Percentiles rank a stretch among this genome's conserved stretches.
These are phyloP conservation scores for Capsicum pubescens DNA, from an alignment of 257 asterid species.

Conservation along the genomic window DNA sequence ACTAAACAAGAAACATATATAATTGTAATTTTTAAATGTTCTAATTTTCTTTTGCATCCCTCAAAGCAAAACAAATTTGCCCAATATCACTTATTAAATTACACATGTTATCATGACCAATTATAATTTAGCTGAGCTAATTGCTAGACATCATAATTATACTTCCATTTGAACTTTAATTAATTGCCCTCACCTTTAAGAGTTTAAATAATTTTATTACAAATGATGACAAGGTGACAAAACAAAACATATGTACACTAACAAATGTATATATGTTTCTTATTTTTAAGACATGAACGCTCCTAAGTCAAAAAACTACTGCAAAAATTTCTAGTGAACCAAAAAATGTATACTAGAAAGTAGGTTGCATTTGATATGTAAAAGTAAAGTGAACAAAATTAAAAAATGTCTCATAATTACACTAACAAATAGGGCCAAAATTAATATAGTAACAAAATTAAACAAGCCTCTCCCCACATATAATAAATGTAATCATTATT, in stretches of 20 bases:
- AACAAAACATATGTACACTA: neutral
- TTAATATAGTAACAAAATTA: neutral
- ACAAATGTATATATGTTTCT: neutral
- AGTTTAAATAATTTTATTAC: neutral
- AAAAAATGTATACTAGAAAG: neutral
- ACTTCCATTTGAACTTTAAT: neutral
- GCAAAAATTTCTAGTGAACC: neutral
- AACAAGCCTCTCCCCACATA: neutral
- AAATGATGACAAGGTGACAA: conserved; percentile 25
- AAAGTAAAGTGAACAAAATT: neutral
- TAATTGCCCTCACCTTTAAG: neutral
- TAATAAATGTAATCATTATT: neutral
- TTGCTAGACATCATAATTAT: neutral
- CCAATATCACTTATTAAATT: neutral
- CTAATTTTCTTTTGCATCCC: neutral
- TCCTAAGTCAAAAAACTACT: neutral
- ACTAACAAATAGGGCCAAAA: conserved; percentile 5
- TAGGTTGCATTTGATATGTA: neutral
- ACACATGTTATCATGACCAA: neutral
- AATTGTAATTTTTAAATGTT: neutral
- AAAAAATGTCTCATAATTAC: neutral
- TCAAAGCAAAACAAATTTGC: neutral
- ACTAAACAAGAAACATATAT: neutral
- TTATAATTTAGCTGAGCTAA: neutral
- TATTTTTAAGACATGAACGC: conserved; percentile 9